Evolutionary conservation across 768 basidiomycete species (phyloP), one percentile per base, ranked within the genome.

Genomic region (Kwoniella dejecticola): DNA sequence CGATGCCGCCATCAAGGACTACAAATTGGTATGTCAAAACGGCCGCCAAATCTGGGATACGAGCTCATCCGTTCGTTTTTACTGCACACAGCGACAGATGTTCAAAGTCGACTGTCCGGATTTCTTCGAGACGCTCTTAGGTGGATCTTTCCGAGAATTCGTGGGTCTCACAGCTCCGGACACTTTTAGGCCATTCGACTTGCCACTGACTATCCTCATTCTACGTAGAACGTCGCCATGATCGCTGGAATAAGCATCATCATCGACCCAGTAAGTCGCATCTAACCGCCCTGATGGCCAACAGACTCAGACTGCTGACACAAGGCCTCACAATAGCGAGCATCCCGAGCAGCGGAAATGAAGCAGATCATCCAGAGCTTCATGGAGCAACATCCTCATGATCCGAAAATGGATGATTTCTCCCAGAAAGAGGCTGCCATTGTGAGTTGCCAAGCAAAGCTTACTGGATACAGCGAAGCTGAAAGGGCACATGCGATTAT

Each of bases 1-100:
- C 71, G 90, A 95, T 63, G 90, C 90, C 12, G 90, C 92, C 3
- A 85, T 90, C 68, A 87, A 86, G 72, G 92, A 95, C 76, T 93
- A 89, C 73, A 83, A 87, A 67, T 86, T 92, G 62, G 76, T 77
- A 40, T 27, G 74, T 59, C 2, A 7, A n/a, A n/a, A n/a, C n/a
- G n/a, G n/a, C n/a, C n/a, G n/a, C n/a, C n/a, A n/a, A n/a, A n/a
- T n/a, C n/a, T n/a, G n/a, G n/a, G n/a, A n/a, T n/a, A n/a, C n/a
- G n/a, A n/a, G n/a, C n/a, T n/a, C n/a, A n/a, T n/a, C n/a, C n/a
- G n/a, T n/a, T n/a, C n/a, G n/a, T n/a, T n/a, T n/a, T n/a, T n/a
- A n/a, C n/a, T n/a, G n/a, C 5, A 15, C 12, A 1, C 40, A 77
- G 76, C 65, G 79, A 6, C 72, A 76, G 67, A 69, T 67, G 11